Evolutionary conservation across 192 early-diverging fungal species (phyloP).

Genomic region (Backusella macrospora): DNA sequence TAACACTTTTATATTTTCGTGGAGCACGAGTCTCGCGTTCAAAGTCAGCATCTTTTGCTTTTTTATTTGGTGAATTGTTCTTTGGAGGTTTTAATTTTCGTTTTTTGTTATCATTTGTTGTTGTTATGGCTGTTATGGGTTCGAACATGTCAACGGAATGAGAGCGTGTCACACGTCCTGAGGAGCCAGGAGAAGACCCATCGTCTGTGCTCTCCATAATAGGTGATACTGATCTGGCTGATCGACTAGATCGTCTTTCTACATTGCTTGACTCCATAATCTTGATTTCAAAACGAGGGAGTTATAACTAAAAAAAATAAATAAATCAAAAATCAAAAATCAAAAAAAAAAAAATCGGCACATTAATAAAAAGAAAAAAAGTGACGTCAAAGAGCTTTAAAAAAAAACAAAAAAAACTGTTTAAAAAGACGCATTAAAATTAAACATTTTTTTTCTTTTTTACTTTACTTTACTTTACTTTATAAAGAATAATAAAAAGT

Average conservation of each 20-base stretch:
- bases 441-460: slow-evolving; percentile 5
- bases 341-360: neutral
- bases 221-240: slow-evolving; percentile 25
- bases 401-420: neutral
- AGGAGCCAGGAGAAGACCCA: neutral
- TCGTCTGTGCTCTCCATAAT: slow-evolving; percentile 10
- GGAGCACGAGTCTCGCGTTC: neutral
- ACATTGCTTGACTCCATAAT: no score
- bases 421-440: no score
- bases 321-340: neutral
- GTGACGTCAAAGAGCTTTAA: slow-evolving; percentile 1
- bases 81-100: neutral
- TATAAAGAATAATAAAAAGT: no score
- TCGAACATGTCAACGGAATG: slow-evolving; percentile 16
- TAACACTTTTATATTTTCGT: no score
- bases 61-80: no score
- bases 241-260: slow-evolving; percentile 13
- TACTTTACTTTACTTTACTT: neutral
- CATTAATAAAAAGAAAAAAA: neutral
- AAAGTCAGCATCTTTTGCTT: no score
- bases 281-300: neutral
- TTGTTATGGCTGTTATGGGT: neutral
- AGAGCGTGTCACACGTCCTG: slow-evolving; percentile 11
- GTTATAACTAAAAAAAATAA: neutral
- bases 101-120: slow-evolving; percentile 13